These are phyloP conservation scores for Sclerotinia subarctica DNA, from an alignment of 2,329 filamentous ascomycete genomes.

Conservation along the genomic window DNA sequence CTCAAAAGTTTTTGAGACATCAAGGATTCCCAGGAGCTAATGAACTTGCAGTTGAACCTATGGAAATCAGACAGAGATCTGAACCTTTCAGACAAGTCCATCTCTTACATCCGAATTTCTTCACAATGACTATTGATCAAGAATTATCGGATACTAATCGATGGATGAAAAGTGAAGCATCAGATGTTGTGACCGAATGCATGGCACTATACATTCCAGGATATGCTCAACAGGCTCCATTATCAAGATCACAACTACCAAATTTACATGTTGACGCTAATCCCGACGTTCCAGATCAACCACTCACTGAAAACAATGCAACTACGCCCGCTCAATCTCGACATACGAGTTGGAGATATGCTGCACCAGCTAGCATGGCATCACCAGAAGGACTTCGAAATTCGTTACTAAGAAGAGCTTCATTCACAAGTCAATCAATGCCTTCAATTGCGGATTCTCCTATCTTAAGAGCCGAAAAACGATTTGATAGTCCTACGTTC, in stretches of 20 bases:
- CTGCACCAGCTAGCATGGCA: constrained; percentile 45
- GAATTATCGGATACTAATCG: constrained; percentile 73
- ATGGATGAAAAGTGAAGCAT: constrained; percentile 76
- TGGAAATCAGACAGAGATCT: constrained; percentile 71
- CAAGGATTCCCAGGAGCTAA: constrained; percentile 67
- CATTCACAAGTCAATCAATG: constrained; percentile 48
- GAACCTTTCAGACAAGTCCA: constrained; percentile 72
- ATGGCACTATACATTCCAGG: constrained; percentile 58
- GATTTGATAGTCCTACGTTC: constrained; percentile 60
- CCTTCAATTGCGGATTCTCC: constrained; percentile 49
- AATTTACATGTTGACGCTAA: constrained; percentile 26
- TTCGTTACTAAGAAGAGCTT: constrained; percentile 45
- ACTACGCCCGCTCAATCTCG: constrained; percentile 31
- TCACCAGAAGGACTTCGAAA: constrained; percentile 42
- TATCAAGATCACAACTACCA: constrained; percentile 22
- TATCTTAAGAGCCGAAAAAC: constrained; percentile 25
- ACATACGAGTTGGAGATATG: constrained; percentile 52
- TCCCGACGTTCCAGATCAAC: constrained; percentile 34
- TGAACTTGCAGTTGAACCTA: constrained; percentile 74
- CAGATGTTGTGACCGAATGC: constrained; percentile 77
- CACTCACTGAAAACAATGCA: constrained; percentile 29
- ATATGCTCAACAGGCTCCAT: constrained; percentile 26
- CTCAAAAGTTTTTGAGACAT: constrained; percentile 72
- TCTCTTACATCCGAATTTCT: constrained; percentile 80
- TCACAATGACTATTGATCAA: constrained; percentile 72